Evolutionary conservation across 2,329 filamentous ascomycete genomes (phyloP), one percentile per base, ranked within the genome.

Genomic region (Tolypocladium nubicola): DNA sequence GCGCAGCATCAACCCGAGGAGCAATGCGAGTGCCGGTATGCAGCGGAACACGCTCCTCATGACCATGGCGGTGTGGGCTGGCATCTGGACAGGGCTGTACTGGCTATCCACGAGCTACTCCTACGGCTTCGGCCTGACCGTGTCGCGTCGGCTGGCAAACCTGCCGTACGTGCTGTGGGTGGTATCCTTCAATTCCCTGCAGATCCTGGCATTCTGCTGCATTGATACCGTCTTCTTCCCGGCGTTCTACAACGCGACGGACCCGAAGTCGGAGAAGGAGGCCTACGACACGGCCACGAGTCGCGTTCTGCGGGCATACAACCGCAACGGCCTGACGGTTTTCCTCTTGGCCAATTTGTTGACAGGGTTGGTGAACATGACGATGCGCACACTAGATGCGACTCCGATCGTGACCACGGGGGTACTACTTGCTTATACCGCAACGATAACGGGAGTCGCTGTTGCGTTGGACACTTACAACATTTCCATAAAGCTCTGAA

Each of bases 141-240:
- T 97, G 9, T 97, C 94, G 7, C 87, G 94, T 23, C 86, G 94
- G 1, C 77, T 97, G 58, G 94, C 93, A 10, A 99, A 99, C 66
- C 79, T 97, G 61, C 91, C 94, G 0, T 99, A 99, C 69, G 82
- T 97, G 49, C 77, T 96, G 50, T 97, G 93, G 91, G 87, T 96
- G 9, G 81, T 86, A n/a, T 87, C 90, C 3, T 97, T 94, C 77
- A 99, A 97, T 75, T 86, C 83, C 60, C 78, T 81, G n/a, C 90
- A 96, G 69, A 77, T 99, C 11, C 76, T 89, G 9, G 79, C 87
- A 1, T 96, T 93, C 70, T 91, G 86, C 66, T 69, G 86, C 16
- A 80, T 94, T 30, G 93, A 99, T 70, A 85, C 82, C 3, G 33
- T 89, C 3, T 85, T 92, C 70, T 96, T 96, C 70, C 89, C 90